These are phyloP conservation scores for Citrus maxima DNA, from an alignment of 345 rosid genomes.

Conservation along the genomic window DNA sequence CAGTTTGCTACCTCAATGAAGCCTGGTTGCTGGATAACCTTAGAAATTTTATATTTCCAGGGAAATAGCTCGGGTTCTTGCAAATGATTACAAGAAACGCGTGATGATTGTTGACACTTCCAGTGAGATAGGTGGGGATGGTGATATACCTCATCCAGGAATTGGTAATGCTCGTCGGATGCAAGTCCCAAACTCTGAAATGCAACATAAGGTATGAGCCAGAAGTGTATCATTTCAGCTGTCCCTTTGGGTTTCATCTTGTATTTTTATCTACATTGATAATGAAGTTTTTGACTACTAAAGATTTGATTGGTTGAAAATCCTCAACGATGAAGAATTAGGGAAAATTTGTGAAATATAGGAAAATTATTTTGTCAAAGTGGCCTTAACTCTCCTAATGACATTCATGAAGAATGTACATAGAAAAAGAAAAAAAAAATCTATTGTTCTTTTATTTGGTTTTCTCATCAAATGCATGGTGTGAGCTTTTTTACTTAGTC, in stretches of 20 bases:
- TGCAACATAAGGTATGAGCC: conserved; percentile 75
- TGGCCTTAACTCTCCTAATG: not conserved
- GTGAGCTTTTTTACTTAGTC: not conserved
- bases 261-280: not conserved
- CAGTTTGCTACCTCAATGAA: not conserved
- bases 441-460: not conserved
- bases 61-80: conserved; percentile 91
- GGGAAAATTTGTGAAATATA: not conserved
- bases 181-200: conserved; percentile 87
- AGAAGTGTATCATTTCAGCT: not conserved
- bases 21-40: not conserved
- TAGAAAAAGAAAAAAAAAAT: not conserved
- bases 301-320: not conserved
- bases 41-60: conserved; percentile 32
- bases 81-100: conserved; percentile 77
- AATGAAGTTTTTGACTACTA: conserved; percentile 2
- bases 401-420: not conserved
- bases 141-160: conserved; percentile 94
- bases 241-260: conserved; percentile 5
- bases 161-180: conserved; percentile 91
- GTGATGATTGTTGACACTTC: conserved; percentile 96
- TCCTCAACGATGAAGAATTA: not conserved
- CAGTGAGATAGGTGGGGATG: conserved; percentile 97
- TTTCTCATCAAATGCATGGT: not conserved
- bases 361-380: not conserved